A percentile compares a stretch with the other conserved stretches of the same genome.
Conservation (phyloP, 148 eudicot genomes). For the Vaccinium darrowii region DNA sequence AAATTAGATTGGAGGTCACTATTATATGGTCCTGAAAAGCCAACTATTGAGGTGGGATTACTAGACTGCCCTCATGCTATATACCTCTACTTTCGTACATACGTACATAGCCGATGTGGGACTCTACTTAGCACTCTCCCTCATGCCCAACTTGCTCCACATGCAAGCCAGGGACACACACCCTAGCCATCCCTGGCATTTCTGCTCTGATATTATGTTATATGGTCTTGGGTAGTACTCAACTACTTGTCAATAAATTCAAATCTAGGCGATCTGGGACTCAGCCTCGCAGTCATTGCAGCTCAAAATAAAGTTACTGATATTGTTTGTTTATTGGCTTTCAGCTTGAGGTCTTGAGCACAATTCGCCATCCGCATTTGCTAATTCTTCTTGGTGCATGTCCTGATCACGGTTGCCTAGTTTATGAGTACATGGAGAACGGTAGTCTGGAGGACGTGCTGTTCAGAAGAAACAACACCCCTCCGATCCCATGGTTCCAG, state of each 20-base stretch:
- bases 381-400: slow-evolving; percentile 83
- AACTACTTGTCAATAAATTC: neutral
- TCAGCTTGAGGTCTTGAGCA: slow-evolving; percentile 78
- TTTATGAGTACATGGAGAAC: slow-evolving; percentile 89
- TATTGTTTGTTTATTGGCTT: slow-evolving; percentile 12
- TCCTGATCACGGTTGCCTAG: slow-evolving; percentile 68
- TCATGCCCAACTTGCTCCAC: neutral
- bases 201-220: neutral
- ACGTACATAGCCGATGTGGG: neutral
- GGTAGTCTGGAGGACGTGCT: slow-evolving; percentile 77
- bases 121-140: neutral
- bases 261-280: neutral
- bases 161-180: neutral
- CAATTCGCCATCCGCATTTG: slow-evolving; percentile 77
- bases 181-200: neutral
- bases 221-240: neutral
- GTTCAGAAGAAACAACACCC: slow-evolving; percentile 46
- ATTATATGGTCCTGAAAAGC: neutral
- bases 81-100: neutral
- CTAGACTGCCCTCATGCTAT: neutral
- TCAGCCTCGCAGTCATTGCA: neutral
- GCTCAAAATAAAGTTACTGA: neutral
- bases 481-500: slow-evolving; percentile 73
- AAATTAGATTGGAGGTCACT: neutral
- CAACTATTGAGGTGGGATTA: neutral